A percentile compares a stretch with the other conserved stretches of the same genome.
Conservation (phyloP, 169 alveolate genomes). For the Plasmodium relictum region DNA sequence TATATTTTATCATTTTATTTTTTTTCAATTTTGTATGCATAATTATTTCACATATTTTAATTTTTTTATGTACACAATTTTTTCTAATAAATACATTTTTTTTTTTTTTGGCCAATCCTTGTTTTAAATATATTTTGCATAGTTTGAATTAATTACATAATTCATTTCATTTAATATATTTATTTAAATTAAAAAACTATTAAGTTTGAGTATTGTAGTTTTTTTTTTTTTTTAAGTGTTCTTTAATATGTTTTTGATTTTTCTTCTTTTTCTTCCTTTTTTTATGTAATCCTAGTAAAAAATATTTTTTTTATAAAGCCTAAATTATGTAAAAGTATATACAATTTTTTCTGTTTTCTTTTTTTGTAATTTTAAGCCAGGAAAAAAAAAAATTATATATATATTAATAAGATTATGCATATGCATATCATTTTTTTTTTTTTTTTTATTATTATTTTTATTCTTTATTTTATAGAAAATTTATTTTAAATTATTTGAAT, state of each 20-base stretch:
- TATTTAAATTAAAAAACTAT: slow-evolving; percentile 14
- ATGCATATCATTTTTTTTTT: not conserved
- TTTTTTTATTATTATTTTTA: no score
- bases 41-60: not conserved
- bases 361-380: no score
- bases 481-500: slow-evolving; percentile 17
- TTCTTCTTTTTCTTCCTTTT: not conserved
- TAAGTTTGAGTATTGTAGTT: slow-evolving; percentile 30
- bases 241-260: slow-evolving; percentile 24
- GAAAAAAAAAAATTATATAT: not conserved
- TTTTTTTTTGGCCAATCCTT: not conserved
- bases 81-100: not conserved
- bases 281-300: not conserved
- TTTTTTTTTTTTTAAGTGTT: slow-evolving; percentile 20
- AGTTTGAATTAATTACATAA: slow-evolving; percentile 2
- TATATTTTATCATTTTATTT: not conserved
- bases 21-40: not conserved
- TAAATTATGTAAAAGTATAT: not conserved
- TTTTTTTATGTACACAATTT: not conserved
- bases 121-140: slow-evolving; percentile 5
- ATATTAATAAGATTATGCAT: not conserved
- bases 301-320: not conserved
- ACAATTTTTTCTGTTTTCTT: not conserved
- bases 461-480: not conserved
- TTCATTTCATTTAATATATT: not conserved